A percentile compares a stretch with the other conserved stretches of the same genome.
Conservation (phyloP, 306 rosid genomes). For the Begonia fuchsioides region DNA sequence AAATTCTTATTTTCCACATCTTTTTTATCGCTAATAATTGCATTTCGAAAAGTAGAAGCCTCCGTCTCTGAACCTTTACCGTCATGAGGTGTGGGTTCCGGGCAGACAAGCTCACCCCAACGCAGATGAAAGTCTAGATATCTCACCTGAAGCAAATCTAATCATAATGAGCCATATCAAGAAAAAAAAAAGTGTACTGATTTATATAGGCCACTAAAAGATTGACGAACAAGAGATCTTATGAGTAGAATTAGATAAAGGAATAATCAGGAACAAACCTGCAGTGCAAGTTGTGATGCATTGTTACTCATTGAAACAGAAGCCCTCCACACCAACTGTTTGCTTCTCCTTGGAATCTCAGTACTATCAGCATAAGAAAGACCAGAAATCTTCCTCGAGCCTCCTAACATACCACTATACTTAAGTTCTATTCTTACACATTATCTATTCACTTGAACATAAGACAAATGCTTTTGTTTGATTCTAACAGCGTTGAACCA, state of each 20-base stretch:
- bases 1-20: slow-evolving; percentile 33
- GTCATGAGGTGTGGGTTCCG: slow-evolving; percentile 70
- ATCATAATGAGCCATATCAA: slow-evolving; percentile 1
- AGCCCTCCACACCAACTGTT: slow-evolving; percentile 82
- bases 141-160: slow-evolving; percentile 67
- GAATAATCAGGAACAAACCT: slow-evolving; percentile 33
- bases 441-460: neutral
- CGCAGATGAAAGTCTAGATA: slow-evolving; percentile 67
- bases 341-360: slow-evolving; percentile 75
- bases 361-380: slow-evolving; percentile 58
- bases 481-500: no score
- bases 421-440: neutral
- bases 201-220: no score
- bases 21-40: slow-evolving; percentile 50
- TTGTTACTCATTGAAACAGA: slow-evolving; percentile 80
- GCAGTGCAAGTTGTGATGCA: slow-evolving; percentile 82
- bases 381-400: slow-evolving; percentile 51
- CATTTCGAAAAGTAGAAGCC: slow-evolving; percentile 88
- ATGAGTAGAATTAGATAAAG: slow-evolving; percentile 1
- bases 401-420: slow-evolving; percentile 41
- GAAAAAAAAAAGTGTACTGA: neutral
- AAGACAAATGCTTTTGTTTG: no score
- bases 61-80: slow-evolving; percentile 76
- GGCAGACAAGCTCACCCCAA: slow-evolving; percentile 92
- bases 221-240: no score